Base-by-base conservation (phyloP, 306 rosid species). In the Parietaria judaica region DNA sequence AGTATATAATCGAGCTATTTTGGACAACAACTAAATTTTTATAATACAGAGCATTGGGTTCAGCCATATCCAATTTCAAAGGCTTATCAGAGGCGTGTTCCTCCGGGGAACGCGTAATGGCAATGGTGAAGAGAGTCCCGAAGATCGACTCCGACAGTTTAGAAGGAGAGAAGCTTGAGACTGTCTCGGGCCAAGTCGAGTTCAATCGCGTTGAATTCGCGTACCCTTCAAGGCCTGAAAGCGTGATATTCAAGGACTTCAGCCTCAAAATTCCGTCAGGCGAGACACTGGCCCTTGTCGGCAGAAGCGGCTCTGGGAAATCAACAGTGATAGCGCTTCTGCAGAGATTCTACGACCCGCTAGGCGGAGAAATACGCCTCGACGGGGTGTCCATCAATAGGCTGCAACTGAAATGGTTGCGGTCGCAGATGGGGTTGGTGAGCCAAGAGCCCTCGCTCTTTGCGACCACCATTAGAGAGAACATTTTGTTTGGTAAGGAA, bases 391-490 rank as follows among this genome's bases (percentile, higher is more conserved):
- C 73, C 39, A 78, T 84, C 41, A 65, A 77, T 4, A 80, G 51
- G 75, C 52, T 86, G 47, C 95, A 86, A 58, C 81, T 92, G 15
- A 84, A 84, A 66, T 88, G 98, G 98, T 37, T 92, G 17, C 78
- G 98, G 45, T 88, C 94, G 5, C 94, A 88, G 35, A 82, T 92
- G 96, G 98, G 98, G 0, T 63, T 92, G 72, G 96, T 92, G 7
- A 92, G 98, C 65, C 98, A 92, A 60, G 98, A 92, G 64, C 98
- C 98, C 7, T 92, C 86, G 4, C 77, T 92, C 1, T 92, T 92
- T 60, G 98, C 88, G 3, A 88, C 98, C 3, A 76, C 76, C 54
- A 86, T 92, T 63, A 86, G 65, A 35, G 95, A 92, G 73, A 92
- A 92, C 67, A 74, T 92, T 60, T 76, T 92, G 1, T 92, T 92